Base-by-base conservation (phyloP, 768 basidiomycete species). In the Tricholoma matsutake region DNA sequence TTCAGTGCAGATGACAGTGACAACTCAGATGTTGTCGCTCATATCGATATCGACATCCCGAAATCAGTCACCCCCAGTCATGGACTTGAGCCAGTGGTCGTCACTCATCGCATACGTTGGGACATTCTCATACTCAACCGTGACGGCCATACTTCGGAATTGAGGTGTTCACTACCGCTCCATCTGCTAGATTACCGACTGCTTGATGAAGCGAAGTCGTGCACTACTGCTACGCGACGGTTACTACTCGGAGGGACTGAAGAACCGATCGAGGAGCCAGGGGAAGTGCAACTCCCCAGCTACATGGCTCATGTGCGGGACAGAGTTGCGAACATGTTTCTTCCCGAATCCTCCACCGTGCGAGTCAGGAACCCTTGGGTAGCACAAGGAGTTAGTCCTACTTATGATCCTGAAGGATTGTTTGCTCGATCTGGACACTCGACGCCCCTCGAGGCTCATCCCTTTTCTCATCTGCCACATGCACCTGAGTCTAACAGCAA, bases 101-200 rank as follows among this genome's bases (percentile, higher is more conserved):
- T 94, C 20, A 79, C 80, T 2, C 93, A 98, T 74, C 87, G 90
- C 54, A 82, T 98, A 66, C 83, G 88, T 39, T 92, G 91, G 91
- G 83, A 72, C 14, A 89, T 93, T 63, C 77, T 87, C 56, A 89
- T 96, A 68, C 81, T 80, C 63, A 98, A 98, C 70, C 80, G 81
- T 6, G 96, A 98, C 69, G 95, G 95, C 0, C 96, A 98, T 70
- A 88, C 87, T 2, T 96, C 94, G 8, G 94, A 98, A 72, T 80
- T 98, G n/a, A 87, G 95, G 14, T 98, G 96, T 73, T 94, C 94
- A 1, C 81, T 98, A 5, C 96, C 96, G 0, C 74, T 98, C 34
- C 86, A 92, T 68, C 81, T 98, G 53, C 87, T 98, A 22, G 88
- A 95, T 64, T 71, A 82, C 61, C 79, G 83, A 11, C 76, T 96